Conservation (phyloP, 2,329 filamentous ascomycete genomes). For the Fonsecaea monophora region DNA sequence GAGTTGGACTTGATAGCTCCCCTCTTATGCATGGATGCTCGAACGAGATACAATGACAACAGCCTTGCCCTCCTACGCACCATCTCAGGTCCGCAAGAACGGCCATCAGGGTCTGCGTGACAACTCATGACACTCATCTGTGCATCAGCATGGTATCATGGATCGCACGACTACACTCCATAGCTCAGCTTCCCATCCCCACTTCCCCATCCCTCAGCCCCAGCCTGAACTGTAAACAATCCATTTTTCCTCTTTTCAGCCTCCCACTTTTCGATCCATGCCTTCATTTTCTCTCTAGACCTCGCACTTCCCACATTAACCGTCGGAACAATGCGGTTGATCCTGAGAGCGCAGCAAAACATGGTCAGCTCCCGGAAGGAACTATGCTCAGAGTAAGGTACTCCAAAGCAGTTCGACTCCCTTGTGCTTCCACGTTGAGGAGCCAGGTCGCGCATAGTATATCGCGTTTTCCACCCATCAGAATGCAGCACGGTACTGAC, state of each 20-base stretch:
- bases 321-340: slow-evolving; percentile 90
- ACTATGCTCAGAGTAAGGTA: slow-evolving; percentile 95
- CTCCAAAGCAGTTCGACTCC: slow-evolving; percentile 86
- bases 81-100: background rate
- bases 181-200: slow-evolving; percentile 38
- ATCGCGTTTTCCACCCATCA: slow-evolving; percentile 76
- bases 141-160: background rate
- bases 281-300: slow-evolving; percentile 70
- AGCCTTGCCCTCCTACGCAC: background rate
- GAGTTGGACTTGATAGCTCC: background rate
- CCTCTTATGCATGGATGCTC: background rate
- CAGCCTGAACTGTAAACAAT: slow-evolving; percentile 56
- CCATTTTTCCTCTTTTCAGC: slow-evolving; percentile 68
- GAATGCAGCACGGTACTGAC: slow-evolving; percentile 71
- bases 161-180: slow-evolving; percentile 20
- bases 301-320: slow-evolving; percentile 79
- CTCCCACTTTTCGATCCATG: slow-evolving; percentile 70
- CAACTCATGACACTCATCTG: background rate
- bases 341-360: slow-evolving; percentile 85
- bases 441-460: slow-evolving; percentile 72
- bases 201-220: slow-evolving; percentile 40
- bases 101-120: background rate
- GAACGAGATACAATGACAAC: background rate
- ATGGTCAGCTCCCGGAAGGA: slow-evolving; percentile 93
- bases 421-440: slow-evolving; percentile 83